Base-by-base conservation (phyloP, 108 stramenopile species). In the Chaetoceros tenuissimus region DNA sequence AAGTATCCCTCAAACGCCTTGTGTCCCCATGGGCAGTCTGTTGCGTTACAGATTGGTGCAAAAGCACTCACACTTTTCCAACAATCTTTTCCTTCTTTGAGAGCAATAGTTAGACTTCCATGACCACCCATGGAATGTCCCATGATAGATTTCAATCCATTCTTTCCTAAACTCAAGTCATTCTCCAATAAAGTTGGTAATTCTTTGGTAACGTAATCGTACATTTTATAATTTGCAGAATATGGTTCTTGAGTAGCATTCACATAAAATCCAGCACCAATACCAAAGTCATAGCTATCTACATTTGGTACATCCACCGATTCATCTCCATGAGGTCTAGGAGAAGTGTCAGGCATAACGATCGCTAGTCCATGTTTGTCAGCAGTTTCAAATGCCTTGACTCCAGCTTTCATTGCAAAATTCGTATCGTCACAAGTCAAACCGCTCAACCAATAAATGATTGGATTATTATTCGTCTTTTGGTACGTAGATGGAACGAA, bases 111-210 rank as follows among this genome's bases (percentile, higher is more conserved):
- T n/a, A 97, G 60, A 5, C 92, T 86, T 28, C 93, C 93, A 68
- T 93, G 94, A 31, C 94, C 96, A 31, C 94, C 93, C 95, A 96
- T 96, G 43, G 81, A 81, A 78, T 98, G 98, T 5, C 98, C 98
- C 21, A 54, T 67, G 5, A 99, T 79, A 1, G 86, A 75, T 52
- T 71, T 63, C 24, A 79, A 55, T 17, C 71, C 71, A 40, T 61
- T 27, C 20, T 44, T 61, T 2, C 81, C 82, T 26, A 85, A 56
- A 1, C 53, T 53, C 46, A 79, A 89, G 21, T 87, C 69, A 0
- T 51, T 46, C 53, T 71, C 69, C 3, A 98, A 53, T 43, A 95
- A 53, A 25, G 52, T 51, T 5, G 94, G 94, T 20, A 98, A 70
- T 63, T 98, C 97, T 31, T 85, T 53, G 3, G 87, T 80, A 21